Base-by-base conservation (phyloP, 164 flowering plant species). In the Cinnamomum micranthum region DNA sequence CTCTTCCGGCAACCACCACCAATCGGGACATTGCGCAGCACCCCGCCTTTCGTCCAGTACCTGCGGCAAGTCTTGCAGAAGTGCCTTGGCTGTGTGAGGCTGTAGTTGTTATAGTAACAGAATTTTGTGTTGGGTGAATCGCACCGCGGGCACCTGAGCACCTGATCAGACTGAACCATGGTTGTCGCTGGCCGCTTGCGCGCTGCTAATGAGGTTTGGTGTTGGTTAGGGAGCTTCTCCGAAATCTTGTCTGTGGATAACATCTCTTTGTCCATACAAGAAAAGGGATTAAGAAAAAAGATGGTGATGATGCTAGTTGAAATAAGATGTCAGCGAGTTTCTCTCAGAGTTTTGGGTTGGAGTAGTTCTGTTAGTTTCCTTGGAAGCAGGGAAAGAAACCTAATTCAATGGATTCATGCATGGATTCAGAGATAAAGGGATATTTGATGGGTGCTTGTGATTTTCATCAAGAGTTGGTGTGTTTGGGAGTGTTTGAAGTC, bases 21-120 rank as follows among this genome's bases (percentile, higher is more conserved):
- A 51, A 92, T 83, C 6, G 97, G 97, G 2, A 92, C 92, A 86
- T 89, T 92, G 35, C 97, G 84, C 25, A 92, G 63, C 35, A 94
- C 92, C 0, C 97, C 97, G 1, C 97, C 97, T 77, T 85, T 84
- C 2, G 97, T 92, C 94, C 94, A 90, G 82, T 92, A 92, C 71
- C 97, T 77, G 25, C 94, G 76, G 58, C 97, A 92, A 1, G 92
- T 89, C 85, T 92, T 92, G 84, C 97, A 92, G 81, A 90, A 90
- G 60, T 55, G n/a, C 11, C 97, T 75, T 4, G 97, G 97, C 75
- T 92, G 94, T 3, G 94, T 73, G 28, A 92, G 87, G 77, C 90
- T 90, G 88, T 91, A 91, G 71, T 91, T 91, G 86, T 91, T 91
- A 88, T 88, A 91, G 88, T 91, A 91, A 79, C 95, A 91, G 83